These are phyloP conservation scores for Penicillium brevicompactum DNA, from an alignment of 2,329 filamentous ascomycete genomes.

Conservation along the genomic window DNA sequence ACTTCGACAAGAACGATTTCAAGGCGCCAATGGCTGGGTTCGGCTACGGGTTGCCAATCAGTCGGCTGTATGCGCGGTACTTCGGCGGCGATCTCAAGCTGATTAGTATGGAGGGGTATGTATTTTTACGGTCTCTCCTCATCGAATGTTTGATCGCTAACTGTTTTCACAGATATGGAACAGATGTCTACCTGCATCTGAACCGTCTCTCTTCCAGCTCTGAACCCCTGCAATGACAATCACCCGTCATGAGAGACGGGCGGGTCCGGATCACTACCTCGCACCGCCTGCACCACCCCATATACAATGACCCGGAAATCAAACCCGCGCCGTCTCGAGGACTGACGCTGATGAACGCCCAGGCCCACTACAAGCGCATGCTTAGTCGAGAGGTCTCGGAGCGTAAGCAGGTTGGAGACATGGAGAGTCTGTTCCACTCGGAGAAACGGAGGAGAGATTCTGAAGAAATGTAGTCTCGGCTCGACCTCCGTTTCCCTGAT, in stretches of 20 bases:
- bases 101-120: slow-evolving; percentile 99
- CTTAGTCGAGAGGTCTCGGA: slow-evolving; percentile 76
- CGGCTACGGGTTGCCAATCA: slow-evolving; percentile 95
- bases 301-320: slow-evolving; percentile 37
- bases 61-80: slow-evolving; percentile 89
- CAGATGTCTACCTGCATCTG: slow-evolving; percentile 96
- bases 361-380: slow-evolving; percentile 69
- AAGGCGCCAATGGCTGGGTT: slow-evolving; percentile 99
- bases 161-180: slow-evolving; percentile 73
- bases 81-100: slow-evolving; percentile 96
- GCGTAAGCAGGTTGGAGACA: slow-evolving; percentile 87
- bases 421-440: slow-evolving; percentile 71
- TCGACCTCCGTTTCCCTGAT: slow-evolving; percentile 1
- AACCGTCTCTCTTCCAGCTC: slow-evolving; percentile 94
- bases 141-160: neutral
- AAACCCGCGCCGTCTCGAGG: slow-evolving; percentile 47
- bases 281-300: slow-evolving; percentile 43
- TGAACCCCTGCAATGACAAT: slow-evolving; percentile 90
- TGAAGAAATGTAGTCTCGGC: slow-evolving; percentile 17
- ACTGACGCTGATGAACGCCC: slow-evolving; percentile 55
- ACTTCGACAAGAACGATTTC: slow-evolving; percentile 99
- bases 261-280: slow-evolving; percentile 48
- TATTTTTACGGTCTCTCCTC: slow-evolving; percentile 17
- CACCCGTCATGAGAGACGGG: slow-evolving; percentile 84
- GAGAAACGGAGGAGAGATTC: slow-evolving; percentile 32